Conservation (phyloP, 108 stramenopile genomes). For the Thalassiosira profunda region DNA sequence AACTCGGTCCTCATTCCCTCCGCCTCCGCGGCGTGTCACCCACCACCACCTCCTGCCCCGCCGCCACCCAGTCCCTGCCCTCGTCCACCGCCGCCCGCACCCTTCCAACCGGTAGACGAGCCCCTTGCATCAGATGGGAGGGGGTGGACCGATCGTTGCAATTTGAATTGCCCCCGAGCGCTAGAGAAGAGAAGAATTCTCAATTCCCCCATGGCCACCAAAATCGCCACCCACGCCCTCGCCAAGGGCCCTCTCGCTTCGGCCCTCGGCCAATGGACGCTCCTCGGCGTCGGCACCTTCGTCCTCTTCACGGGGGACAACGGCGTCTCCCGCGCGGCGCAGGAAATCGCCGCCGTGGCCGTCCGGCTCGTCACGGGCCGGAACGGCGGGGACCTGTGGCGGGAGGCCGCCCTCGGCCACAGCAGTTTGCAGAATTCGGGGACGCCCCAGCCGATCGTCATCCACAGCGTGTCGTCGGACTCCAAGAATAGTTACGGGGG, state of each 20-base stretch:
- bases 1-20: no score
- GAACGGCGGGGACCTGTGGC: not conserved
- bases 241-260: conserved; percentile 28
- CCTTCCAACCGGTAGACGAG: no score
- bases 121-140: no score
- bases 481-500: not conserved
- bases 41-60: no score
- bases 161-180: no score
- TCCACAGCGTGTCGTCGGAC: conserved; percentile 28
- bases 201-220: no score
- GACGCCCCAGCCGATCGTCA: conserved; percentile 17
- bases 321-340: conserved; percentile 26
- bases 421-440: not conserved
- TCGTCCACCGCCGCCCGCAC: no score
- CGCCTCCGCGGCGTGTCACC: no score
- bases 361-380: conserved; percentile 22
- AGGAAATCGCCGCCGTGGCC: conserved; percentile 11
- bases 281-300: conserved; percentile 56
- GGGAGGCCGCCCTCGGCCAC: conserved; percentile 6
- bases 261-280: conserved; percentile 68
- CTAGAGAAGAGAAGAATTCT: no score
- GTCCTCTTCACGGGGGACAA: conserved; percentile 47
- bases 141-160: no score
- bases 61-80: no score
- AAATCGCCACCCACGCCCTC: no score